phyloP scores from a whole-genome alignment of 176 grass and related monocot species.

The Raddia distichophylla region DNA sequence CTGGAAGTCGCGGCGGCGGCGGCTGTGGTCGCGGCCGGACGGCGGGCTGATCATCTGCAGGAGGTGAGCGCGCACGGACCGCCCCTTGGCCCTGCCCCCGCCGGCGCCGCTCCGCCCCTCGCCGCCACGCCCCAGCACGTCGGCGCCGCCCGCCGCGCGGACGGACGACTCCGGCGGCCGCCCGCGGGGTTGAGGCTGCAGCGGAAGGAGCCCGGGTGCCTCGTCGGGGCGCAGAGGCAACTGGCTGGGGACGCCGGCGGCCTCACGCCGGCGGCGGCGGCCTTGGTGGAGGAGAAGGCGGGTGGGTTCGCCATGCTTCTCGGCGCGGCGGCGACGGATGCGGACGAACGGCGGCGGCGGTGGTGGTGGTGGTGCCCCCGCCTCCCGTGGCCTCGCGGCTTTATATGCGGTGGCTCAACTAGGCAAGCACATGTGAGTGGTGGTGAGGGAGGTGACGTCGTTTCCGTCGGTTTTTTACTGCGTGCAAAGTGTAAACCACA shows the following conservation, averaged over 20 bases:
- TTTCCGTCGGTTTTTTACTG: neutral
- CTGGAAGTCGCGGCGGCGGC: constrained; percentile 54
- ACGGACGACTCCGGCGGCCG: neutral
- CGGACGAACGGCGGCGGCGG: neutral
- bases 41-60: constrained; percentile 56
- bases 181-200: constrained; percentile 49
- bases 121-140: neutral
- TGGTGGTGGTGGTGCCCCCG: neutral
- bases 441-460: neutral
- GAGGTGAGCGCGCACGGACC: constrained; percentile 58
- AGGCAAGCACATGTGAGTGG: neutral
- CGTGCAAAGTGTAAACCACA: neutral
- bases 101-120: neutral
- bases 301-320: constrained; percentile 45
- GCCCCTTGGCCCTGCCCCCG: constrained; percentile 24
- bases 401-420: constrained; percentile 7
- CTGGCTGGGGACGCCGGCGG: constrained; percentile 23
- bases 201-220: constrained; percentile 79
- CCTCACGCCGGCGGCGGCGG: neutral
- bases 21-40: constrained; percentile 43
- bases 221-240: constrained; percentile 79
- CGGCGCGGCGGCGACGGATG: neutral
- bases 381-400: neutral
- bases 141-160: neutral
- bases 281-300: neutral